phyloP scores from a whole-genome alignment of 441 rosid species.

The Croton laevigatus region DNA sequence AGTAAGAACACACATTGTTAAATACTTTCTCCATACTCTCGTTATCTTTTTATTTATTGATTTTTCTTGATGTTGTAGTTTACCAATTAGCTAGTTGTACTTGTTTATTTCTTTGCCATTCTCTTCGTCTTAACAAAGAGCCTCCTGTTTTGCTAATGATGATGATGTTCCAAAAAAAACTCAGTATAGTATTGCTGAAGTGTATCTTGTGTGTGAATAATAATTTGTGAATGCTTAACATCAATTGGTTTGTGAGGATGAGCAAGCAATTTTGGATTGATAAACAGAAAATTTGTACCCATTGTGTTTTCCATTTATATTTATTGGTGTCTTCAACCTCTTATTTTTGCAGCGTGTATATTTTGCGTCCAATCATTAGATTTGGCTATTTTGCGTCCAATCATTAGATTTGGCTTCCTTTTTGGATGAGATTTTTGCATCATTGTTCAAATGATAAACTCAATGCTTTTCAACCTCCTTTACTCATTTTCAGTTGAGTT shows the following conservation, averaged over 20 bases:
- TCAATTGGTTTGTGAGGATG: not conserved
- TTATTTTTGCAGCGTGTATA: not conserved
- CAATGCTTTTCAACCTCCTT: not conserved
- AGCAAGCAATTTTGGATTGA: not conserved
- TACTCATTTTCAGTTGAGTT: not conserved
- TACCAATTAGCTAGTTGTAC: not conserved
- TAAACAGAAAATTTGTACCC: not conserved
- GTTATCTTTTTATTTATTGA: not conserved
- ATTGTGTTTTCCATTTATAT: not conserved
- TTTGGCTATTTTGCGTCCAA: not conserved
- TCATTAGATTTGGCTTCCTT: not conserved
- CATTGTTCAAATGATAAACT: not conserved
- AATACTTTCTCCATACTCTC: slow-evolving; percentile 15
- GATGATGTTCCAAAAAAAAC: not conserved
- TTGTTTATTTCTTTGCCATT: not conserved
- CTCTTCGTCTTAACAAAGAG: not conserved
- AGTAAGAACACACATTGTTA: slow-evolving; percentile 47
- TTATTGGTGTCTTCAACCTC: not conserved
- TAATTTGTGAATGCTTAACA: not conserved
- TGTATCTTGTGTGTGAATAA: not conserved
- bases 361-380: not conserved
- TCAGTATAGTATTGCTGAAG: not conserved
- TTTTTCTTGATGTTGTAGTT: slow-evolving; percentile 4
- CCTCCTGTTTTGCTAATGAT: not conserved
- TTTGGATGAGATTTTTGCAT: not conserved